These are phyloP conservation scores for Fomes fomentarius DNA, from an alignment of 1,284 basidiomycete species.

Conservation along the genomic window DNA sequence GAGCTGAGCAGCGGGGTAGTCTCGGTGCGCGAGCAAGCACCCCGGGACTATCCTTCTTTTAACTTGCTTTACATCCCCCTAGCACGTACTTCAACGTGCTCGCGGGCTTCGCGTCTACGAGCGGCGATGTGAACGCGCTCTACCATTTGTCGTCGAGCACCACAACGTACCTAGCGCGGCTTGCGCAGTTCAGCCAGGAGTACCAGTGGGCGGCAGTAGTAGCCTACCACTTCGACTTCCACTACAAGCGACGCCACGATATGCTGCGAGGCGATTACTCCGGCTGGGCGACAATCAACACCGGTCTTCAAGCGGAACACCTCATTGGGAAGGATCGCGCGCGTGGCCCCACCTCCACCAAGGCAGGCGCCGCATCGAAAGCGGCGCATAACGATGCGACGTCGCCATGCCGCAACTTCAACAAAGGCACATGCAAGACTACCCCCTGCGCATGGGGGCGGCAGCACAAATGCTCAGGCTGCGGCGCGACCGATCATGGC, in stretches of 20 bases:
- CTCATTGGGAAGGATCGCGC: background rate
- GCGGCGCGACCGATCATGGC: conserved; percentile 1
- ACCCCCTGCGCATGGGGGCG: background rate
- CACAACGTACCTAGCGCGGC: background rate
- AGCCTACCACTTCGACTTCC: conserved; percentile 10
- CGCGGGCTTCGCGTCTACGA: background rate
- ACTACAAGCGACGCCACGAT: conserved; percentile 5
- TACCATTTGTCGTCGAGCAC: background rate
- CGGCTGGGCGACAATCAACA: conserved; percentile 6
- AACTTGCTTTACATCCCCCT: background rate
- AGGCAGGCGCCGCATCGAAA: too few species aligned
- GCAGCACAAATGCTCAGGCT: conserved; percentile 3
- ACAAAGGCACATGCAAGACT: conserved; percentile 6
- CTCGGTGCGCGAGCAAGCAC: background rate
- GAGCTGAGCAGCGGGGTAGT: background rate
- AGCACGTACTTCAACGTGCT: conserved; percentile 5
- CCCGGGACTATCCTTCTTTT: conserved; percentile 3
- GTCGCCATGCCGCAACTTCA: conserved; percentile 8
- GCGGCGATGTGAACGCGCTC: background rate
- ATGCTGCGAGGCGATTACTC: conserved; percentile 12
- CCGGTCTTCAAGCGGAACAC: background rate
- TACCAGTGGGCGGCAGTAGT: conserved; percentile 12
- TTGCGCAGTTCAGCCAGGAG: conserved; percentile 1
- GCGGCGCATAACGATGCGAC: too few species aligned
- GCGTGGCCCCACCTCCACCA: background rate